Conservation (phyloP, 768 basidiomycete genomes). For the Collybiopsis confluens region DNA sequence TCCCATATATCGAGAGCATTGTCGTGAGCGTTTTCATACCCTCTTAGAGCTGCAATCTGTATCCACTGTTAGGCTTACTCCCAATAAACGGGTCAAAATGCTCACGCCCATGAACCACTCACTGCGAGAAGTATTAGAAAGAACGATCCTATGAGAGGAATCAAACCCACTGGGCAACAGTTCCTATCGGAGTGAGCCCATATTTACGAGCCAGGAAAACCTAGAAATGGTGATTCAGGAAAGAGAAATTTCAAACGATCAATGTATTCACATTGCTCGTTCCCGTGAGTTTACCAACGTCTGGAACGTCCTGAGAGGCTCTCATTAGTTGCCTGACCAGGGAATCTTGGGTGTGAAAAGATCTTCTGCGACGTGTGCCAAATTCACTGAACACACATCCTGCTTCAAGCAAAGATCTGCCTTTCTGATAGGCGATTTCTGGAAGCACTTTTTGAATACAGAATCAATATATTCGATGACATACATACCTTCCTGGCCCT, state of each 20-base stretch:
- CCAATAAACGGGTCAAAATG: conserved; percentile 6
- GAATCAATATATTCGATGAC: neutral
- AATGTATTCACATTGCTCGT: conserved; percentile 77
- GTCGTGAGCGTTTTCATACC: conserved; percentile 75
- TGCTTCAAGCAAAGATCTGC: conserved; percentile 50
- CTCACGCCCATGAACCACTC: conserved; percentile 91
- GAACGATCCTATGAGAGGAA: neutral
- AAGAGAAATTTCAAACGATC: conserved; percentile 1
- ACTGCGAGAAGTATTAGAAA: conserved; percentile 29
- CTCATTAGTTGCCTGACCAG: conserved; percentile 66
- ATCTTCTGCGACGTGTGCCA: conserved; percentile 79
- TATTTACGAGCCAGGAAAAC: conserved; percentile 82
- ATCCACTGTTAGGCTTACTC: neutral
- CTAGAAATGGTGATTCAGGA: conserved; percentile 31
- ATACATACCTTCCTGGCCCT: conserved; percentile 68
- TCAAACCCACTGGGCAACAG: conserved; percentile 75
- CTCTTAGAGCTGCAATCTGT: conserved; percentile 77
- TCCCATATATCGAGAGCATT: conserved; percentile 87
- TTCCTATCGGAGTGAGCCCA: conserved; percentile 63
- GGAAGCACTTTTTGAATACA: neutral
- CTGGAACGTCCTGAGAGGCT: conserved; percentile 48
- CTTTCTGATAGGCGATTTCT: conserved; percentile 79
- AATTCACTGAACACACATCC: conserved; percentile 81
- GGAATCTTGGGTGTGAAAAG: conserved; percentile 69
- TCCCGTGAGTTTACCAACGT: conserved; percentile 61